phyloP scores from a whole-genome alignment of 1,284 basidiomycete species.

The Naganishia sp. region DNA sequence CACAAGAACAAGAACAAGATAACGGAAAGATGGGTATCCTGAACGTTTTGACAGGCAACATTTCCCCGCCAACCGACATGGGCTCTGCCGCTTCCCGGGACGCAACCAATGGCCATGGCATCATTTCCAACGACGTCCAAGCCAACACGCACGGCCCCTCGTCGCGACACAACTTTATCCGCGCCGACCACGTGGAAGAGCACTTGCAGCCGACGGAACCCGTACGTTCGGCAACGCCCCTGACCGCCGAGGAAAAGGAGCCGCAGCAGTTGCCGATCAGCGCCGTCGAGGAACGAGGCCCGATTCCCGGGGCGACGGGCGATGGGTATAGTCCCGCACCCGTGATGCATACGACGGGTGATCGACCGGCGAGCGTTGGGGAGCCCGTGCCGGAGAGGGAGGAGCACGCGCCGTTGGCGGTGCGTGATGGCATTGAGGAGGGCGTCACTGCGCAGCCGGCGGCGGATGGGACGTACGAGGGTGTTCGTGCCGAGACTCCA shows the following conservation, averaged over 20 bases:
- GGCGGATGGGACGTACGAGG: slow-evolving; percentile 20
- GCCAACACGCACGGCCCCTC: slow-evolving; percentile 15
- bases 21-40: slow-evolving; percentile 25
- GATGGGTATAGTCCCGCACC: slow-evolving; percentile 3
- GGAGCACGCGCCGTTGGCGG: slow-evolving; percentile 2
- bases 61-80: slow-evolving; percentile 19
- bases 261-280: not conserved
- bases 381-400: not conserved
- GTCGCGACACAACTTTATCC: not conserved
- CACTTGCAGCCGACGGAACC: slow-evolving; percentile 6
- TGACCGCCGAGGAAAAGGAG: slow-evolving; percentile 1
- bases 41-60: slow-evolving; percentile 29
- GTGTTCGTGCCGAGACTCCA: slow-evolving; percentile 5
- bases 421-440: slow-evolving; percentile 11
- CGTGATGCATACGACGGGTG: slow-evolving; percentile 5
- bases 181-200: slow-evolving; percentile 21
- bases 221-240: slow-evolving; percentile 3
- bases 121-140: slow-evolving; percentile 20
- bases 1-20: slow-evolving; percentile 1
- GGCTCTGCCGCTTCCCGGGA: slow-evolving; percentile 13
- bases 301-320: slow-evolving; percentile 10
- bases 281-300: not conserved
- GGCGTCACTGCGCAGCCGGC: slow-evolving; percentile 8
- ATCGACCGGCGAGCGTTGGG: not conserved
- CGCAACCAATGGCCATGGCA: slow-evolving; percentile 3